These are phyloP conservation scores for Rugosomyces carneus DNA, from an alignment of 1,284 basidiomycete species.

Conservation along the genomic window DNA sequence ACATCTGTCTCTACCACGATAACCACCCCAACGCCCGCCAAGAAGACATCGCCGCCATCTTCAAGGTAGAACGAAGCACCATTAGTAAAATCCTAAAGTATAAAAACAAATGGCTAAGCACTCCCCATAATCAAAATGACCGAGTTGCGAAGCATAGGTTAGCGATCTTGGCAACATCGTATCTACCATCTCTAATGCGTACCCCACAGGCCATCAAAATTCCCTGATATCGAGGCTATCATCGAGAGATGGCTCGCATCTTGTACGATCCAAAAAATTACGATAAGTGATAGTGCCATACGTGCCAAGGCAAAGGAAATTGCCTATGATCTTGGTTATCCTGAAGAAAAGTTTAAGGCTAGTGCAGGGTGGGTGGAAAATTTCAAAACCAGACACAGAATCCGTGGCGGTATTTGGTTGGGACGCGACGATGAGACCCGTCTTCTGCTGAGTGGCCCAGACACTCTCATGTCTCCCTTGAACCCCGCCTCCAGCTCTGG, in stretches of 20 bases:
- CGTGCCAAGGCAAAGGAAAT: conserved; percentile 67
- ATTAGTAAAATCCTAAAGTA: conserved; percentile 89
- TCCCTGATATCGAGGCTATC: conserved; percentile 67
- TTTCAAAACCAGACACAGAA: conserved; percentile 78
- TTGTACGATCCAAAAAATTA: conserved; percentile 41
- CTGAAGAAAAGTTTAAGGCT: conserved; percentile 80
- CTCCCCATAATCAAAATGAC: conserved; percentile 50
- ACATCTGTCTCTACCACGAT: conserved; percentile 68
- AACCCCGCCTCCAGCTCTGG: conserved; percentile 25
- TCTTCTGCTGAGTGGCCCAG: conserved; percentile 22
- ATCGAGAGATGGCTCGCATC: conserved; percentile 58
- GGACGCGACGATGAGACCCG: conserved; percentile 30
- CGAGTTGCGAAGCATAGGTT: conserved; percentile 64
- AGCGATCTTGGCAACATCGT: conserved; percentile 8
- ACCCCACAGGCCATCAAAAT: conserved; percentile 53
- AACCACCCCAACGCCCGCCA: conserved; percentile 64
- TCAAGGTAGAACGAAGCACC: conserved; percentile 85
- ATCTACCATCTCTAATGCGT: not conserved
- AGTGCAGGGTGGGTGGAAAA: conserved; percentile 89
- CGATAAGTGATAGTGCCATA: conserved; percentile 68
- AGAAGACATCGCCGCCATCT: conserved; percentile 74
- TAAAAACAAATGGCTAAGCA: conserved; percentile 75
- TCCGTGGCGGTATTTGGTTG: conserved; percentile 59
- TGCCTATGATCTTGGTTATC: conserved; percentile 49
- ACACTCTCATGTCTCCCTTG: conserved; percentile 26